phyloP scores from a whole-genome alignment of 1,139 yeast genomes.

The Kurtzmaniella natalensis region DNA sequence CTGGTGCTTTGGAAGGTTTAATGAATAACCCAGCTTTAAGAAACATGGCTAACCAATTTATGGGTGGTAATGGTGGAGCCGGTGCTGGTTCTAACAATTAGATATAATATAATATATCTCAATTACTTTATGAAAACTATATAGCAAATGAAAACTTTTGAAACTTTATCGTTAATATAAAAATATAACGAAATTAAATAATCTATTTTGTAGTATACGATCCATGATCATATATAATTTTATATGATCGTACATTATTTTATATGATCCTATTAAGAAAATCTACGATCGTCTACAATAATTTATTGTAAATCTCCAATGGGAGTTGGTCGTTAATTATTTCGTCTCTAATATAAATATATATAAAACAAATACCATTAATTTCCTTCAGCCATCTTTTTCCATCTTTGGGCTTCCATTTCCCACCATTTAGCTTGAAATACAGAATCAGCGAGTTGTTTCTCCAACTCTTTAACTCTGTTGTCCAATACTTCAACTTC shows the following conservation, averaged over 20 bases:
- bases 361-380: constrained; percentile 1
- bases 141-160: background rate
- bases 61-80: constrained; percentile 49
- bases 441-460: constrained; percentile 11
- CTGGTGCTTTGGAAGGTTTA: constrained; percentile 68
- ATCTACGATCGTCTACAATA: too few relatives aligned
- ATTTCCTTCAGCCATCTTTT: constrained; percentile 8
- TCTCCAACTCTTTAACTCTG: constrained; percentile 14
- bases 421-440: constrained; percentile 18
- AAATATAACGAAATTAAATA: too few relatives aligned
- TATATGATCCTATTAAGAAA: too few relatives aligned
- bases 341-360: too few relatives aligned
- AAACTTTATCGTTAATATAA: too few relatives aligned
- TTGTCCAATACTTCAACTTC: constrained; percentile 18
- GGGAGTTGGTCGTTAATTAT: too few relatives aligned
- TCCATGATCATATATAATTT: too few relatives aligned
- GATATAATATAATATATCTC: too few relatives aligned
- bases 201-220: too few relatives aligned
- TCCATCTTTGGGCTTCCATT: constrained; percentile 16
- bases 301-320: too few relatives aligned
- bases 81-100: constrained; percentile 9
- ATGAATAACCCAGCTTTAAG: constrained; percentile 78
- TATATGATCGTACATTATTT: too few relatives aligned
- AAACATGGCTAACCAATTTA: constrained; percentile 71
- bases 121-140: too few relatives aligned